Percentiles rank a stretch among this genome's conserved stretches.
phyloP scores from a whole-genome alignment of 208 protist genomes.

The Angomonas deanei region DNA sequence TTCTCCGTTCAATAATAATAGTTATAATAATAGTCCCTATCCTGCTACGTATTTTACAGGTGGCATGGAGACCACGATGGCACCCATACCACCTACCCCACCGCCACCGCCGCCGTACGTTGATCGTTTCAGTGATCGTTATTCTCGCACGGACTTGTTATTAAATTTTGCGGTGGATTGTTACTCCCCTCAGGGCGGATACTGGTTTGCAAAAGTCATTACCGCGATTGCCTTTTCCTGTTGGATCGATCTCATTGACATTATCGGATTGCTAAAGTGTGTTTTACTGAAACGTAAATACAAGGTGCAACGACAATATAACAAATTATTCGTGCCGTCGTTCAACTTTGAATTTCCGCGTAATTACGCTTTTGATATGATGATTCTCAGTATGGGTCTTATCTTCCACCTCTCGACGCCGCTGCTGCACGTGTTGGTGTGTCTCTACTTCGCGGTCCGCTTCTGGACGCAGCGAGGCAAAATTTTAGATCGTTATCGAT shows the following conservation, averaged over 20 bases:
- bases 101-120: neutral
- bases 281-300: constrained; percentile 37
- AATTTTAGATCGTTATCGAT: constrained; percentile 65
- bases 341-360: constrained; percentile 41
- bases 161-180: constrained; percentile 62
- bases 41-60: no score
- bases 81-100: neutral
- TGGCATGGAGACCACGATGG: neutral
- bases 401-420: constrained; percentile 85
- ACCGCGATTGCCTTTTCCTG: constrained; percentile 43
- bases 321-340: constrained; percentile 55
- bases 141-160: constrained; percentile 7
- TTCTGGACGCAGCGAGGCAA: constrained; percentile 64
- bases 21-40: neutral
- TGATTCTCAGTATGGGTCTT: constrained; percentile 71
- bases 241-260: constrained; percentile 66
- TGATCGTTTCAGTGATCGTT: neutral
- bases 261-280: constrained; percentile 35
- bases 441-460: constrained; percentile 62
- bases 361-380: constrained; percentile 67
- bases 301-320: constrained; percentile 70
- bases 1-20: neutral
- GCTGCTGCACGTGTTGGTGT: constrained; percentile 52
- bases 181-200: constrained; percentile 60
- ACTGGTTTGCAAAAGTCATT: constrained; percentile 83